phyloP scores from a whole-genome alignment of 345 rosid species.

The Citrus sp. region DNA sequence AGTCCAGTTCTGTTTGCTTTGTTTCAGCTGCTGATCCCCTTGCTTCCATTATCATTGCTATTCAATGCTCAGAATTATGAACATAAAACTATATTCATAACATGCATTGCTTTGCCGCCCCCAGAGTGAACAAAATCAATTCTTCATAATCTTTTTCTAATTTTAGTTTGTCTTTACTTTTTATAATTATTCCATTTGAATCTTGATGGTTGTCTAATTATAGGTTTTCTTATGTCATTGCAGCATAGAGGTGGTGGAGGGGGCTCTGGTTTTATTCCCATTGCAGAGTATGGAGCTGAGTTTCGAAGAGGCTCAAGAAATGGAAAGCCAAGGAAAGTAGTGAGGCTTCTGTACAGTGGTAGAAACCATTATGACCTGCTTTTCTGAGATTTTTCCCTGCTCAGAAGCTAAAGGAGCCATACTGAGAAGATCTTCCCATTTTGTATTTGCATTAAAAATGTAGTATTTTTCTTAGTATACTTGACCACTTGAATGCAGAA shows the following conservation, averaged over 20 bases:
- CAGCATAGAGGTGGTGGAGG: constrained; percentile 62
- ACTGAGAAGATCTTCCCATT: not conserved
- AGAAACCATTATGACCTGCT: constrained; percentile 84
- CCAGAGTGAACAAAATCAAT: not conserved
- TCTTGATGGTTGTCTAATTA: not conserved
- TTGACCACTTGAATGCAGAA: not conserved
- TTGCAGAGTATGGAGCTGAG: constrained; percentile 77
- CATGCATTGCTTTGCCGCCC: not conserved
- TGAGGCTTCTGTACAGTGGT: constrained; percentile 84
- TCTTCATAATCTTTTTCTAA: not conserved
- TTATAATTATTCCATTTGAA: too few relatives aligned
- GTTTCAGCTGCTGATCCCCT: not conserved
- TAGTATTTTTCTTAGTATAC: not conserved
- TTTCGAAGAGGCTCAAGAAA: constrained; percentile 47
- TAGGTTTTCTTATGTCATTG: not conserved
- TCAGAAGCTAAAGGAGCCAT: not conserved
- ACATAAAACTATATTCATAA: not conserved
- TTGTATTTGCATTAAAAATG: not conserved
- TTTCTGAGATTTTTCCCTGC: constrained; percentile 22
- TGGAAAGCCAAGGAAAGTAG: constrained; percentile 54
- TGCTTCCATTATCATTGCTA: not conserved
- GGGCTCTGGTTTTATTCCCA: constrained; percentile 75
- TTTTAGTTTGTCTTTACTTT: not conserved
- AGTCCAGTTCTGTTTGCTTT: not conserved
- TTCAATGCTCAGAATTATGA: not conserved